Conservation (phyloP, 441 rosid species). For the Breynia disticha region DNA sequence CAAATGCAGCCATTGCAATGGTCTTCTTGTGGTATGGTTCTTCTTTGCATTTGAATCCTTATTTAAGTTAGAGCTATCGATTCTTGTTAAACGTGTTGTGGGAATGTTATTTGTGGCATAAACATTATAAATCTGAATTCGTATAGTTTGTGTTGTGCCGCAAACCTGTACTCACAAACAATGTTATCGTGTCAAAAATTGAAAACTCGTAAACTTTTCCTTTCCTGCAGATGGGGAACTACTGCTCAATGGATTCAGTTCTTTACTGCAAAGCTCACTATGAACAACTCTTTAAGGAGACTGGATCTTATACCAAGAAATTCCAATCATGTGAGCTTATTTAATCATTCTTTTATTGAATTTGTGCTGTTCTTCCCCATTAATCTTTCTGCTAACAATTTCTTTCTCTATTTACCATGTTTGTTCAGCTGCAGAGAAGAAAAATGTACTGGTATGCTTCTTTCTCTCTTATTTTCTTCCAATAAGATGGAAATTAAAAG, state of each 20-base stretch:
- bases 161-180: neutral
- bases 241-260: conserved; percentile 87
- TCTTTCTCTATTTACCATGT: conserved; percentile 1
- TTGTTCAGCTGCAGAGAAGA: conserved; percentile 45
- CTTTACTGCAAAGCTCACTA: conserved; percentile 81
- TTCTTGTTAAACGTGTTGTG: too few species aligned
- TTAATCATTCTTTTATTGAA: neutral
- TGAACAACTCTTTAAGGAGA: conserved; percentile 83
- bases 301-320: conserved; percentile 77
- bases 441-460: conserved; percentile 38
- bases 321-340: conserved; percentile 41
- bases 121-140: too few species aligned
- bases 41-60: too few species aligned
- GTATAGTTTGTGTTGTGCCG: neutral
- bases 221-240: conserved; percentile 74
- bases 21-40: conserved; percentile 36
- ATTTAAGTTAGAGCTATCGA: too few species aligned
- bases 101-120: neutral
- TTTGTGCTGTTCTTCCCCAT: neutral
- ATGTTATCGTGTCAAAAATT: neutral
- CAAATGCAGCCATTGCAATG: conserved; percentile 58
- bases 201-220: too few species aligned
- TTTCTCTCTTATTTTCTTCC: neutral
- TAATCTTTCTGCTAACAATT: neutral
- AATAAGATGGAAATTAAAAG: neutral